Percentiles rank a stretch among this genome's conserved stretches.
Conservation (phyloP, 805 yeast species). For the Pichia deserticola region DNA sequence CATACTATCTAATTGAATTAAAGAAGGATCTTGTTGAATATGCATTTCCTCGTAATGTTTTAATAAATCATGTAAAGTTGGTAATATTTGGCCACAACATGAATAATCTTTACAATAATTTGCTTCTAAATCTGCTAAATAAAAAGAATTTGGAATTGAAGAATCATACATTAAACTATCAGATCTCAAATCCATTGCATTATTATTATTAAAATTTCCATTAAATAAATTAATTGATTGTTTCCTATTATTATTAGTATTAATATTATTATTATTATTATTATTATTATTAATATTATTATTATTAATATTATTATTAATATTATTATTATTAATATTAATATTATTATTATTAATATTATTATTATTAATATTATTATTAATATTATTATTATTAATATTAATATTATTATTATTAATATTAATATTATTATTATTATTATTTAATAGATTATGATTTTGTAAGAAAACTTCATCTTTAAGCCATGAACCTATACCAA, state of each 20-base stretch:
- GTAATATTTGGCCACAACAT: conserved; percentile 89
- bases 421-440: conserved; percentile 12
- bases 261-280: conserved; percentile 13
- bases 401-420: neutral
- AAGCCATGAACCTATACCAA: conserved; percentile 91
- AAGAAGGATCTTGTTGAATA: conserved; percentile 49
- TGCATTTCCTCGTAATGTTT: conserved; percentile 97
- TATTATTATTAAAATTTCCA: conserved; percentile 13
- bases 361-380: conserved; percentile 5
- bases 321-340: conserved; percentile 13
- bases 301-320: conserved; percentile 12
- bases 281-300: neutral
- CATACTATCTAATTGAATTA: neutral
- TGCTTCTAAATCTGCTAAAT: conserved; percentile 88
- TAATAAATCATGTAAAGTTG: conserved; percentile 87
- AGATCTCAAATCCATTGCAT: conserved; percentile 21
- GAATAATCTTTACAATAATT: conserved; percentile 94
- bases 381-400: conserved; percentile 13
- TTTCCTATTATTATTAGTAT: conserved; percentile 9
- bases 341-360: conserved; percentile 13
- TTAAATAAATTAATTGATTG: conserved; percentile 13
- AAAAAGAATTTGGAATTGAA: conserved; percentile 64
- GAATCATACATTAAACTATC: conserved; percentile 37
- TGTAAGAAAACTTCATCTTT: conserved; percentile 80
- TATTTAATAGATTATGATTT: conserved; percentile 3